Base-by-base conservation (phyloP, 2,329 filamentous ascomycete genomes). In the Paradendryphiella salina region DNA sequence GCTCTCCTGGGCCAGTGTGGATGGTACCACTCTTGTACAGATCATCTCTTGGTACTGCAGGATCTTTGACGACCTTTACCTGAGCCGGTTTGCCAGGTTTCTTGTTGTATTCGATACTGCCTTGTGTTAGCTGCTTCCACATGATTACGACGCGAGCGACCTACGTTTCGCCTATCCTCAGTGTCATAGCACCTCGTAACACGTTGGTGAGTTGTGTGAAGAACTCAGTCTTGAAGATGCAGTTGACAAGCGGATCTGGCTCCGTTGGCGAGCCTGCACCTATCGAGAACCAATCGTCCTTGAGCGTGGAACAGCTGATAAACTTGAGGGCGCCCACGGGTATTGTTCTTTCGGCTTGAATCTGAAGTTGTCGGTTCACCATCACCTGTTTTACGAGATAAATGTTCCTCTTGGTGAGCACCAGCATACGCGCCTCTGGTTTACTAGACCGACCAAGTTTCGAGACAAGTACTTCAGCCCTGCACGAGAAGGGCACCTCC, bases 401-500 rank as follows among this genome's bases (percentile, higher is more conserved):
- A 63, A 96, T 87, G 70, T 90, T 91, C 75, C 84, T 88, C 73
- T 82, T 88, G 2, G 93, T 96, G 56, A 99, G 79, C 26, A 99
- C 80, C 42, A 99, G 76, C 38, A 88, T 90, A 42, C 94, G 85
- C 48, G 93, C 89, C 67, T 90, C 90, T 1, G 90, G 86, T 76
- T 97, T 97, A 78, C 91, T 96, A 26, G 93, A 97, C 56, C 94
- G 87, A 59, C 94, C 94, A 69, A 99, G 94, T 71, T 99, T 99
- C 49, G 91, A 90, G 54, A 97, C 89, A 44, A 99, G 77, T 18
- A 96, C 75, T 73, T 99, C 93, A 42, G 88, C 90, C 62, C 93
- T 88, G 72, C 91, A 96, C 3, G 94, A 96, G 75, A 97, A 99
- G 5, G 95, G 76, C 10, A 87, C 82, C 51, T 84, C 83, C 70